Percentiles rank a stretch among this genome's conserved stretches.
Evolutionary conservation across 305 asterid genomes (phyloP).

Genomic region (Nicotiana rustica): DNA sequence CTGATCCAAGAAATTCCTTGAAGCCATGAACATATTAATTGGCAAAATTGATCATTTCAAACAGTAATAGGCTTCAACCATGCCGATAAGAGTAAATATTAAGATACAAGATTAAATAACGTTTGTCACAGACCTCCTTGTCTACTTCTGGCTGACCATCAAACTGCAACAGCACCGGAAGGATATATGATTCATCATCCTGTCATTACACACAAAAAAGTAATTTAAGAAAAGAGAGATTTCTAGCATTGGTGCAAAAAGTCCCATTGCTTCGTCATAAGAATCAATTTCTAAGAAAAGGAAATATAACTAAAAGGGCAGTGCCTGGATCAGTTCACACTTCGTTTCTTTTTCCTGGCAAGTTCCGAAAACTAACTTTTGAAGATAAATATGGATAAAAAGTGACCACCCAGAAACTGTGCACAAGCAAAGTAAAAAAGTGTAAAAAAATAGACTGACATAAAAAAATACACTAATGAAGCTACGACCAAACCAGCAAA

Average conservation of each 20-base stretch:
- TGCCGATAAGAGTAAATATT: neutral
- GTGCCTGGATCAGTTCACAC: neutral
- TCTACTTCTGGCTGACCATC: conserved; percentile 93
- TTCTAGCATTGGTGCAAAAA: neutral
- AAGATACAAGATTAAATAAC: neutral
- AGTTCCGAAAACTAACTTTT: neutral
- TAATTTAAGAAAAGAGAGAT: conserved; percentile 25
- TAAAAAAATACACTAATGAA: neutral
- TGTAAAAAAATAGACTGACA: neutral
- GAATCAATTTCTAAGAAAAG: neutral
- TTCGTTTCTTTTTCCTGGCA: neutral
- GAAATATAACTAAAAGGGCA: neutral
- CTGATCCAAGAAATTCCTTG: neutral
- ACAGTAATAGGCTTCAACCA: neutral
- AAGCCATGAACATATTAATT: neutral
- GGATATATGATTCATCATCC: conserved; percentile 87
- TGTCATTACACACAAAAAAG: conserved; percentile 42
- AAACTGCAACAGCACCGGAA: conserved; percentile 85
- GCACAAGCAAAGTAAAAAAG: neutral
- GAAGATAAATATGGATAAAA: neutral
- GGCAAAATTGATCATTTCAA: neutral
- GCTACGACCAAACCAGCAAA: neutral
- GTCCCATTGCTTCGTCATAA: neutral
- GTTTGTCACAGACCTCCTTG: conserved; percentile 67
- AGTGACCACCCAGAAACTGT: neutral